Conservation (phyloP, 306 rosid genomes). For the Echinosophora koreensis region DNA sequence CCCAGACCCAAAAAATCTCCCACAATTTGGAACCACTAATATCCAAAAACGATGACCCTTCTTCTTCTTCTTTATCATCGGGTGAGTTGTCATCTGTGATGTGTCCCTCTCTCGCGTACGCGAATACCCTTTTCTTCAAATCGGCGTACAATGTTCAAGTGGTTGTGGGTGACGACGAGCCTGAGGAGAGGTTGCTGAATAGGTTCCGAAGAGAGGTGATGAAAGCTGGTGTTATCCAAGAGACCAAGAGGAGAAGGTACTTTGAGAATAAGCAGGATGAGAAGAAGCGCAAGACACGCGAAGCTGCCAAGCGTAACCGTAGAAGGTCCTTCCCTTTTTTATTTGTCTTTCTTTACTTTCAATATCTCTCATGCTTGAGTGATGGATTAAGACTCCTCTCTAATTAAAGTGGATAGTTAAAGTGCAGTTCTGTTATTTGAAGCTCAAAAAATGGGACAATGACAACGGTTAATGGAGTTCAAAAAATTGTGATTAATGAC, state of each 20-base stretch:
- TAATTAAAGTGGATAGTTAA: no score
- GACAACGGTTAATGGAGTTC: no score
- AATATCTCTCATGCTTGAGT: background rate
- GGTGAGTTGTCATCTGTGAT: conserved; percentile 59
- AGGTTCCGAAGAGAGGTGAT: conserved; percentile 82
- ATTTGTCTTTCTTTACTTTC: background rate
- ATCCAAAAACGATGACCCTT: conserved; percentile 17
- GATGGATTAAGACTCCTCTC: no score
- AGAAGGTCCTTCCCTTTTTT: conserved; percentile 54
- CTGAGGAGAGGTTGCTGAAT: conserved; percentile 75
- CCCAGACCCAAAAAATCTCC: conserved; percentile 47
- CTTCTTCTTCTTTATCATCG: conserved; percentile 27
- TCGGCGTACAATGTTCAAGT: conserved; percentile 82
- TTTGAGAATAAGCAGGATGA: conserved; percentile 71
- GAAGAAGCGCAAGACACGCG: conserved; percentile 71
- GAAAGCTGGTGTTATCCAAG: conserved; percentile 79
- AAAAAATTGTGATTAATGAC: no score
- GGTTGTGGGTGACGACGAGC: conserved; percentile 70
- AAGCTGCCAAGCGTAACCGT: conserved; percentile 74
- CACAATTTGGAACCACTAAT: conserved; percentile 41
- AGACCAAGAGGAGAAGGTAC: conserved; percentile 73
- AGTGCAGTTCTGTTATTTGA: no score
- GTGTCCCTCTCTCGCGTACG: conserved; percentile 64
- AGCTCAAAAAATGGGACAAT: no score
- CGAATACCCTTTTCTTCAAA: conserved; percentile 68